These are phyloP conservation scores for Bipolaris oryzae DNA, from an alignment of 2,329 filamentous ascomycete genomes.

Conservation along the genomic window DNA sequence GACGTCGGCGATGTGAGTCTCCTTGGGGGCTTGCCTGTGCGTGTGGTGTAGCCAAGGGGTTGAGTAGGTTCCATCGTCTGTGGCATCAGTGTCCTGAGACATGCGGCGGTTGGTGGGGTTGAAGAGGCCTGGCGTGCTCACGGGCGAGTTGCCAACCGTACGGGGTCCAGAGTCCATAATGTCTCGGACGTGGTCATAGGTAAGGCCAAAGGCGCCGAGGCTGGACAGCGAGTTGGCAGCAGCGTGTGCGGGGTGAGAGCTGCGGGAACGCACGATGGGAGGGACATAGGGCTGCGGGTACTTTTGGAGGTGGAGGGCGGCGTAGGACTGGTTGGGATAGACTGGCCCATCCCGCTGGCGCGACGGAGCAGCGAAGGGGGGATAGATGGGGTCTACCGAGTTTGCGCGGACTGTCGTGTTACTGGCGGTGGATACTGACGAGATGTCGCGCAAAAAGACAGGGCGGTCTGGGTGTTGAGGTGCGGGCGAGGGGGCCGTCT, in stretches of 20 bases:
- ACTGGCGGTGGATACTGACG: slow-evolving; percentile 51
- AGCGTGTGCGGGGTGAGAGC: slow-evolving; percentile 51
- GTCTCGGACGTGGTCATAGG: slow-evolving; percentile 39
- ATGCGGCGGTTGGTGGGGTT: slow-evolving; percentile 41
- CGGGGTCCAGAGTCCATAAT: slow-evolving; percentile 49
- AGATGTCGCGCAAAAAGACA: slow-evolving; percentile 49
- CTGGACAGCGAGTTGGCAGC: slow-evolving; percentile 47
- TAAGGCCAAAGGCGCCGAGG: slow-evolving; percentile 50
- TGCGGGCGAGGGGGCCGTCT: slow-evolving; percentile 16
- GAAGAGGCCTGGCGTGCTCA: slow-evolving; percentile 57
- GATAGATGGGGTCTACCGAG: slow-evolving; percentile 32
- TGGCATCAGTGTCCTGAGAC: slow-evolving; percentile 36
- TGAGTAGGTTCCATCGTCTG: slow-evolving; percentile 52
- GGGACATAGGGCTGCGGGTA: slow-evolving; percentile 47
- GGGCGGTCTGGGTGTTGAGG: slow-evolving; percentile 42
- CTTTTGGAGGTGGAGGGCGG: slow-evolving; percentile 56
- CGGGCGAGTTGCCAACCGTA: slow-evolving; percentile 55
- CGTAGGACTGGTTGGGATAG: slow-evolving; percentile 58
- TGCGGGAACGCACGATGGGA: slow-evolving; percentile 49
- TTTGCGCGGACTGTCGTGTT: slow-evolving; percentile 49
- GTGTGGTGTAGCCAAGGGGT: slow-evolving; percentile 58
- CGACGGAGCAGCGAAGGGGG: slow-evolving; percentile 21
- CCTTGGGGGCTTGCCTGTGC: slow-evolving; percentile 57
- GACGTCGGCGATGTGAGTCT: slow-evolving; percentile 87
- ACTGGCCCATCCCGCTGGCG: slow-evolving; percentile 43